A percentile compares a stretch with the other conserved stretches of the same genome.
phyloP scores from a whole-genome alignment of 805 yeast species.

The Candida qinlingensis region DNA sequence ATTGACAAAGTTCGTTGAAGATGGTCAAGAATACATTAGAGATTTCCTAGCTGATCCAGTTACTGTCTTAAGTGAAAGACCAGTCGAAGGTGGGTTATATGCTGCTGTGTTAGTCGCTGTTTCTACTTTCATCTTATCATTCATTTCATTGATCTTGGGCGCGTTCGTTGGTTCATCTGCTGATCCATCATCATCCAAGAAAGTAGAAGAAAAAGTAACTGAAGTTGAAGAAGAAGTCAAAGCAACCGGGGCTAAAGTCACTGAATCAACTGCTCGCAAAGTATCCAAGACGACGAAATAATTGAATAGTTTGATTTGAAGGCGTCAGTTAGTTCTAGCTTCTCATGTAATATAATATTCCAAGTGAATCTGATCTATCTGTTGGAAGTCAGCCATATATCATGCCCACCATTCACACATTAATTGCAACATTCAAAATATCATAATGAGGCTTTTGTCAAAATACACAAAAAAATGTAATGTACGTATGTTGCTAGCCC shows the following conservation, averaged over 20 bases:
- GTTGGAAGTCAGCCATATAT: no score
- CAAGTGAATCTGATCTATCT: no score
- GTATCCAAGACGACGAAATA: neutral
- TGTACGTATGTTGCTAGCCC: no score
- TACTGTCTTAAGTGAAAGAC: slow-evolving; percentile 37
- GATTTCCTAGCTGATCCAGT: slow-evolving; percentile 43
- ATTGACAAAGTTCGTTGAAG: neutral
- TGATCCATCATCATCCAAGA: slow-evolving; percentile 1
- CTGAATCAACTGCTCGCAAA: neutral
- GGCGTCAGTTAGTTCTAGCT: no score
- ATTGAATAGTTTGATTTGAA: no score
- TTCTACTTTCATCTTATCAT: slow-evolving; percentile 39
- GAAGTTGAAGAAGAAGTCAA: slow-evolving; percentile 11
- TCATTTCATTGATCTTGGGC: slow-evolving; percentile 31
- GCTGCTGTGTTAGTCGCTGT: slow-evolving; percentile 36
- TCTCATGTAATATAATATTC: no score
- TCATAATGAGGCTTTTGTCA: no score
- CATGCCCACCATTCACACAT: no score
- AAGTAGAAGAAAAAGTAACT: slow-evolving; percentile 13
- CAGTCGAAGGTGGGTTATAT: slow-evolving; percentile 46
- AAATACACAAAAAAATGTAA: no score
- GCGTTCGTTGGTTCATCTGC: slow-evolving; percentile 19
- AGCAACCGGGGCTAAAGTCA: slow-evolving; percentile 3
- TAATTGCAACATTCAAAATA: no score
- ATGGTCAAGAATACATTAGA: slow-evolving; percentile 29